Conservation (phyloP, 23 red algal genomes). For the Chondrus crispus region DNA sequence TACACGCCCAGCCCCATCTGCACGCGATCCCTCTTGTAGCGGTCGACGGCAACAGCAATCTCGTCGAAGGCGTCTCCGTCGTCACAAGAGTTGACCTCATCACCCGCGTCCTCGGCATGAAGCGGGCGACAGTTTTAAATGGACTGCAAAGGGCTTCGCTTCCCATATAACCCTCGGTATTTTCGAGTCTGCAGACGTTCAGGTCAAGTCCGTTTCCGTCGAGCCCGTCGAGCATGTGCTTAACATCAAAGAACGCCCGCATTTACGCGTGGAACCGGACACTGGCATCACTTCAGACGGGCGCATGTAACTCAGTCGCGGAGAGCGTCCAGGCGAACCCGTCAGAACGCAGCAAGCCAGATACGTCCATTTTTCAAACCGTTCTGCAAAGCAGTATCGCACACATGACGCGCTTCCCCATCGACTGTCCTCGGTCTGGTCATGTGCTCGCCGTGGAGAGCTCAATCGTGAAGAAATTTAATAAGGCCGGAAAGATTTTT, state of each 20-base stretch:
- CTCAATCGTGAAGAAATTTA: not conserved
- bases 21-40: too few species aligned
- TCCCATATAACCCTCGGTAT: conserved; percentile 53
- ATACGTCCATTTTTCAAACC: not conserved
- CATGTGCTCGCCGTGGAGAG: conserved; percentile 30
- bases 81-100: conserved; percentile 25
- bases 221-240: conserved; percentile 33
- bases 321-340: conserved; percentile 43
- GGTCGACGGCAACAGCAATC: too few species aligned
- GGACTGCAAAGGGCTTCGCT: conserved; percentile 33
- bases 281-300: conserved; percentile 67
- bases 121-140: conserved; percentile 45
- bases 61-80: too few species aligned
- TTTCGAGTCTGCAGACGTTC: conserved; percentile 60
- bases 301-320: too few species aligned
- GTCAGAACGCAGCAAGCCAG: not conserved
- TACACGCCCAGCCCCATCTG: too few species aligned
- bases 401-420: conserved; percentile 23
- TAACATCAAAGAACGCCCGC: conserved; percentile 27
- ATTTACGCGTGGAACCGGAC: conserved; percentile 47
- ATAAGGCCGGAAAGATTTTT: not conserved
- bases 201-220: conserved; percentile 11
- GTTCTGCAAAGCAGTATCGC: not conserved
- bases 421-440: conserved; percentile 30
- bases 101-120: conserved; percentile 40